Base-by-base conservation (phyloP, 805 yeast genomes). In the Kazachstania bromeliacearum region DNA sequence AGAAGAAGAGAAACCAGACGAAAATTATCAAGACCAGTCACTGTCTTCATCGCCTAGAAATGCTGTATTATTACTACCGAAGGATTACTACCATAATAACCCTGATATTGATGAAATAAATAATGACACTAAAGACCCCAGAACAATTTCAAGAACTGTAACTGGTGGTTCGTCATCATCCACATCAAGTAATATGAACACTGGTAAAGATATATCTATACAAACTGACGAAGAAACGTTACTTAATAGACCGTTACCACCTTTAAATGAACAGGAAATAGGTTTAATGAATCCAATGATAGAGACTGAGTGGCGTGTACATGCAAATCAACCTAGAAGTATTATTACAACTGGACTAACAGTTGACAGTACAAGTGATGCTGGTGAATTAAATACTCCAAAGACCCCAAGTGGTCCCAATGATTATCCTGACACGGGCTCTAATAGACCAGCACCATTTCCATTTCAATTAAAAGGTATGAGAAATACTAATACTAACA, bases 51-150 rank as follows among this genome's bases (percentile, higher is more conserved):
- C 49, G 4, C 59, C 55, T 16, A 48, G 44, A 19, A 53, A 51
- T 15, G 57, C 56, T 7, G 50, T 56, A 9, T 35, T 55, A 13
- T 34, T 56, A 21, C 41, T 56, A 29, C 61, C 61, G 9, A 53
- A 53, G 27, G 47, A 43, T 12, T 50, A 41, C 28, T 37, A 43
- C 14, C 47, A 50, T 10, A 45, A 19, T 22, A 22, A 8, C 4
- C 20, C 19, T 4, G 31, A 18, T 9, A 30, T 15, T 14, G 10
- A 18, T 18, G 33, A 33, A 7, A 16, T 14, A 8, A 24, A n/a
- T 15, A 26, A 17, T 6, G 25, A 25, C 13, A 31, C 22, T 12
- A 32, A 26, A 28, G 31, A 37, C 20, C 18, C 30, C 4, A 22
- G 22, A 25, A 30, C 34, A 12, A 26, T 21, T 9, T 17, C 33